A percentile compares a stretch with the other conserved stretches of the same genome.
These are phyloP conservation scores for Russula brevipes DNA, from an alignment of 768 basidiomycete species.

Conservation along the genomic window DNA sequence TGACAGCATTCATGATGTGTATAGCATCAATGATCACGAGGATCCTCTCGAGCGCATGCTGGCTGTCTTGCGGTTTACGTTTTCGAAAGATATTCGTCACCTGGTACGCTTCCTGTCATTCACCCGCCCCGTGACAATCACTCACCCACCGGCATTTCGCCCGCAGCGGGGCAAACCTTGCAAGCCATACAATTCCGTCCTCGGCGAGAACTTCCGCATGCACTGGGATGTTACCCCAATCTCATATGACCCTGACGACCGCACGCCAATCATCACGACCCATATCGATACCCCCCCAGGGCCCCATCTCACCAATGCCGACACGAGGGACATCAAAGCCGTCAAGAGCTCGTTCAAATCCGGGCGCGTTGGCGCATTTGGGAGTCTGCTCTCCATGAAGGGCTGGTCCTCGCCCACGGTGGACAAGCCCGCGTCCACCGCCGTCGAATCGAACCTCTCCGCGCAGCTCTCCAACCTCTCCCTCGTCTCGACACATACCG, in stretches of 20 bases:
- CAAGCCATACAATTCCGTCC: slow-evolving; percentile 87
- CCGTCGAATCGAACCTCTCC: slow-evolving; percentile 40
- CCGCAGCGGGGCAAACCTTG: slow-evolving; percentile 81
- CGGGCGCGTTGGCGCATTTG: slow-evolving; percentile 56
- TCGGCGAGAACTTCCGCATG: slow-evolving; percentile 84
- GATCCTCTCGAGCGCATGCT: slow-evolving; percentile 95
- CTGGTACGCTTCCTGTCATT: slow-evolving; percentile 47
- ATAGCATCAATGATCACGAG: slow-evolving; percentile 84
- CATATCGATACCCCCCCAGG: slow-evolving; percentile 32
- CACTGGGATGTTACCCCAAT: slow-evolving; percentile 79
- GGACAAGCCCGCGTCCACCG: slow-evolving; percentile 35
- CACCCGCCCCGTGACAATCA: not conserved
- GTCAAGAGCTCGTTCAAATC: slow-evolving; percentile 45
- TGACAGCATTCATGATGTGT: not conserved
- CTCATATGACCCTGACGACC: slow-evolving; percentile 44
- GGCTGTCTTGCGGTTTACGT: slow-evolving; percentile 81
- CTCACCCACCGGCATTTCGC: not conserved
- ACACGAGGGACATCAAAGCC: slow-evolving; percentile 47
- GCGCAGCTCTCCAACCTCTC: slow-evolving; percentile 60
- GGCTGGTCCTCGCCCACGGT: slow-evolving; percentile 39
- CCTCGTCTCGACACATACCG: slow-evolving; percentile 38
- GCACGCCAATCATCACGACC: slow-evolving; percentile 43
- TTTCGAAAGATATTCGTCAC: slow-evolving; percentile 93
- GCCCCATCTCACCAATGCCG: slow-evolving; percentile 33
- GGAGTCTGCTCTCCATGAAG: slow-evolving; percentile 47